These are phyloP conservation scores for Rhizopogon sp. DNA, from an alignment of 768 basidiomycete species.

Conservation along the genomic window DNA sequence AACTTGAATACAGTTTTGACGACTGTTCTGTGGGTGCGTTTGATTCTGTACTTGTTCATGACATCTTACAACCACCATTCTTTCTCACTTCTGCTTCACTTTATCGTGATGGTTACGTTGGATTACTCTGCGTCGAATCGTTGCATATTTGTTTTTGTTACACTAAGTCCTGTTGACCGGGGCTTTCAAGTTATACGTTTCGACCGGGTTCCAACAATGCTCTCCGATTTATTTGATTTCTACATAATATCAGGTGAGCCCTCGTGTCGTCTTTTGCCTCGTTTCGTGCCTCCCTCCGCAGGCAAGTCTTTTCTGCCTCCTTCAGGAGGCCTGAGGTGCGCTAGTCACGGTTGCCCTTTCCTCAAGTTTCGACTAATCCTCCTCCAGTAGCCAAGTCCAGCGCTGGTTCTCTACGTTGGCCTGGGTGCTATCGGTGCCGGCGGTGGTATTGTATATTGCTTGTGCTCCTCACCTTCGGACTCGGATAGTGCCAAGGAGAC, in stretches of 20 bases:
- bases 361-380: constrained; percentile 53
- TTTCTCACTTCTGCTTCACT: too few relatives aligned
- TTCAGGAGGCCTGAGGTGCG: constrained; percentile 28
- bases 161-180: too few relatives aligned
- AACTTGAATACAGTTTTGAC: too few relatives aligned
- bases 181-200: too few relatives aligned
- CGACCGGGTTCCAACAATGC: too few relatives aligned
- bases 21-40: too few relatives aligned
- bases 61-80: too few relatives aligned
- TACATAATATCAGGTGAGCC: not conserved
- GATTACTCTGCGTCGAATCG: too few relatives aligned
- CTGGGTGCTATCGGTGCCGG: constrained; percentile 41
- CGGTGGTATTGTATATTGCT: constrained; percentile 62
- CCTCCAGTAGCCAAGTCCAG: constrained; percentile 45
- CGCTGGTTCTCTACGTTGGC: constrained; percentile 46
- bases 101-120: too few relatives aligned
- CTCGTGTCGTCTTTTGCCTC: constrained; percentile 51
- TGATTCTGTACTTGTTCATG: too few relatives aligned
- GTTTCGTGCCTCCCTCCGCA: constrained; percentile 47
- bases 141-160: too few relatives aligned
- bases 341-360: constrained; percentile 32
- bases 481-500: constrained; percentile 44
- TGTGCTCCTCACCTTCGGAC: constrained; percentile 42
- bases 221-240: not conserved
- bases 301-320: constrained; percentile 29